A percentile compares a stretch with the other conserved stretches of the same genome.
Conservation (phyloP, 305 asterid genomes). For the Withania somnifera region DNA sequence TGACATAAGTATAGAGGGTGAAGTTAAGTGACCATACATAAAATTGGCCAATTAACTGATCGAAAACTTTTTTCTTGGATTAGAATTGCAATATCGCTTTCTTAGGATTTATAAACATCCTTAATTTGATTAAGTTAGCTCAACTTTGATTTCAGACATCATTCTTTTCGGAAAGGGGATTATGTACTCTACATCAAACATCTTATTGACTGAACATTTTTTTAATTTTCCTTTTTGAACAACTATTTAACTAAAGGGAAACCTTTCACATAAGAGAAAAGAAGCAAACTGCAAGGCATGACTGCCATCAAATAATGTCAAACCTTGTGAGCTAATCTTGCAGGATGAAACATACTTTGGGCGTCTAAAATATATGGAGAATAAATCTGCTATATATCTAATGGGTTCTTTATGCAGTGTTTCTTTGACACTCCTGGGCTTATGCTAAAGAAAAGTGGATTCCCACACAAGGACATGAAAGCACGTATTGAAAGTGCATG, state of each 20-base stretch:
- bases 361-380: background rate
- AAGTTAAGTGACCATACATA: background rate
- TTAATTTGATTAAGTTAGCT: background rate
- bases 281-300: background rate
- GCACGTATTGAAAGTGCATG: constrained; percentile 83
- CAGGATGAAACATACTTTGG: background rate
- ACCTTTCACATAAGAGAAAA: background rate
- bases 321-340: background rate
- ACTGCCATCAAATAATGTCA: background rate
- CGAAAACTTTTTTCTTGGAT: background rate
- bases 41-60: background rate
- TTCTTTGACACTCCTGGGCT: constrained; percentile 98
- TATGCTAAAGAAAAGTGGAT: constrained; percentile 84
- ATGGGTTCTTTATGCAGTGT: constrained; percentile 52
- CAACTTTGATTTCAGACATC: background rate
- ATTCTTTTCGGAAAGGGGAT: background rate
- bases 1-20: background rate
- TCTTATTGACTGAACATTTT: background rate
- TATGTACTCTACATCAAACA: background rate
- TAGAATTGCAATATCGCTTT: background rate
- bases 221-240: background rate
- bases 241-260: background rate
- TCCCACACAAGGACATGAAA: constrained; percentile 65
- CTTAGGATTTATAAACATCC: background rate
- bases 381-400: constrained; percentile 4